Percentiles rank a stretch among this genome's conserved stretches.
phyloP scores from a whole-genome alignment of 176 grass and related monocot species.

The Bothriochloa decipiens region DNA sequence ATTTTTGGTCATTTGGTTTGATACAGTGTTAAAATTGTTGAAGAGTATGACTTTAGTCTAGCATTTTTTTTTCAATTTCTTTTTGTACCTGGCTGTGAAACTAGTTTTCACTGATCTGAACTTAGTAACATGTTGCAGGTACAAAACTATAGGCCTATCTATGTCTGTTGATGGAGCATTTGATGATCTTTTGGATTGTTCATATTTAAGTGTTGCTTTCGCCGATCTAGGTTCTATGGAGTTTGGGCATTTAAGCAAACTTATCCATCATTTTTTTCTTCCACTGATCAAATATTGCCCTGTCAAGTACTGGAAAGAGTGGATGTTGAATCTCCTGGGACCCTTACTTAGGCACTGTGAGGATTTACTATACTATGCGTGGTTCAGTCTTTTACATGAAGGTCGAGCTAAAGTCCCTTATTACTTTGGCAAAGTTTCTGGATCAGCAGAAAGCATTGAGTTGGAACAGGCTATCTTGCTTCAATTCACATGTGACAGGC shows the following conservation, averaged over 20 bases:
- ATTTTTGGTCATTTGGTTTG: not conserved
- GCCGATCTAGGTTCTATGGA: conserved; percentile 59
- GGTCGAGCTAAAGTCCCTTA: conserved; percentile 47
- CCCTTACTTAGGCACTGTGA: conserved; percentile 61
- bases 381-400: conserved; percentile 53
- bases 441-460: conserved; percentile 52
- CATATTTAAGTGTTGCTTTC: conserved; percentile 47
- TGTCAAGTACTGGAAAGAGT: conserved; percentile 48
- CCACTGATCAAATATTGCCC: conserved; percentile 57
- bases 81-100: not conserved
- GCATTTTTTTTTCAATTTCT: not conserved
- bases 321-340: conserved; percentile 51
- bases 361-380: conserved; percentile 56
- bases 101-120: not conserved
- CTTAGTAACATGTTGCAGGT: conserved; percentile 49
- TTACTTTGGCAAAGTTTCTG: conserved; percentile 65
- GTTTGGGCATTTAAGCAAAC: conserved; percentile 54
- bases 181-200: conserved; percentile 40
- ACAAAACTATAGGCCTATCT: conserved; percentile 62
- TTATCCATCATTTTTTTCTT: conserved; percentile 57
- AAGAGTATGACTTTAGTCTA: not conserved
- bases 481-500: conserved; percentile 58
- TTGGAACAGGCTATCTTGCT: conserved; percentile 44
- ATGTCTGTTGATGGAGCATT: conserved; percentile 52
- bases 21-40: not conserved